Base-by-base conservation (phyloP, 345 rosid species). In the Clarkia xantiana region DNA sequence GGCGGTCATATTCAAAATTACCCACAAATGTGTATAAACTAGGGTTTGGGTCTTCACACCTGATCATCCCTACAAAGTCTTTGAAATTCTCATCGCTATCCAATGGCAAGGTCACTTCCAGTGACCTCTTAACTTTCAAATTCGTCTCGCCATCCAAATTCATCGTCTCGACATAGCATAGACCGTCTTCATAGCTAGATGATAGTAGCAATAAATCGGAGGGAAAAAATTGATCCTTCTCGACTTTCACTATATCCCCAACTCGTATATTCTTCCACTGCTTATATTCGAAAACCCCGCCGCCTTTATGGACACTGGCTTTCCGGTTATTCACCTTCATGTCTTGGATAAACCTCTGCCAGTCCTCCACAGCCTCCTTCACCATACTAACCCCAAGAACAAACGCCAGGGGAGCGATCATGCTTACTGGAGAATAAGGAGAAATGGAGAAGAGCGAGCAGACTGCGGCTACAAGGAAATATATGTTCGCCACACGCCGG, bases 121-220 rank as follows among this genome's bases (percentile, higher is more conserved):
- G 59, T 23, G 94, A 71, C 54, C 95, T 77, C 58, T 87, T 93
- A 13, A 83, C 81, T 72, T 93, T 93, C 67, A 93, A 70, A 70
- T 93, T 93, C 12, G 99, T 93, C 66, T 93, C 99, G 11, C 99
- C 99, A 56, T 93, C 99, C 50, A 93, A 76, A 64, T 93, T 93
- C 99, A 93, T 93, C 41, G 99, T 93, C 81, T 93, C 99, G 47
- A 93, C 99, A 56, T 87, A 93, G 60, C 96, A 87, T 54, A 93
- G 79, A 63, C 99, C 99, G 53, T 87, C 99, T 40, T 84, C 99
- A 38, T 84, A 93, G 70, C 88, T 76, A 0, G 95, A 78, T 11
- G 99, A 80, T 77, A 93, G 64, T 19, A 93, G 77, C 49, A 87
- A 84, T 68, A 93, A 67, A 73, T 93, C 99, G 34, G 96, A 87